Evolutionary conservation across 352 stramenopile genomes (phyloP).

Genomic region (Pythium oligandrum): DNA sequence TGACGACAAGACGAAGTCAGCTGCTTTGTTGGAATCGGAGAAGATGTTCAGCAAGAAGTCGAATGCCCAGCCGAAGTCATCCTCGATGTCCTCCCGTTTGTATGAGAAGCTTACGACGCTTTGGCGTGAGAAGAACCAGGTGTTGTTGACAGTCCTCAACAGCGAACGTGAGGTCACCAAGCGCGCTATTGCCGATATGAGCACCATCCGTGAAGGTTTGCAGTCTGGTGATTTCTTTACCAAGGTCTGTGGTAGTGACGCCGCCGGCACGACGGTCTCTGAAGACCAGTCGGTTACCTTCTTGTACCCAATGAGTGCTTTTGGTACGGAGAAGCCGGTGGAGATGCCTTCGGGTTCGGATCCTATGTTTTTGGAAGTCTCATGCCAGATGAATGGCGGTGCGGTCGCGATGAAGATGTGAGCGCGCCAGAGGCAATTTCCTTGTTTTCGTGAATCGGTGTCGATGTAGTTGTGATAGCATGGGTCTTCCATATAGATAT

Average conservation of each 20-base stretch:
- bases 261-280: slow-evolving; percentile 9
- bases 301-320: slow-evolving; percentile 80
- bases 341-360: slow-evolving; percentile 23
- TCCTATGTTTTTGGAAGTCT: slow-evolving; percentile 76
- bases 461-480: too few species aligned
- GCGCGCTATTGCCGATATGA: slow-evolving; percentile 79
- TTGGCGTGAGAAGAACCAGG: slow-evolving; percentile 85
- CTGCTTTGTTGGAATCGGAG: background rate
- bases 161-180: slow-evolving; percentile 67
- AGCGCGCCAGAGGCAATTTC: background rate
- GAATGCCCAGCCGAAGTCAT: slow-evolving; percentile 21
- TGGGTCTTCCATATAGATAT: too few species aligned
- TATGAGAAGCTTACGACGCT: slow-evolving; percentile 77
- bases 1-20: slow-evolving; percentile 32
- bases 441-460: too few species aligned
- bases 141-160: slow-evolving; percentile 67
- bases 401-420: slow-evolving; percentile 28
- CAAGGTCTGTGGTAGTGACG: slow-evolving; percentile 29
- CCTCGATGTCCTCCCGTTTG: slow-evolving; percentile 53
- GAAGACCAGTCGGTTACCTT: slow-evolving; percentile 77
- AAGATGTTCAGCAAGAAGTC: slow-evolving; percentile 1
- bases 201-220: slow-evolving; percentile 67
- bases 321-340: slow-evolving; percentile 42
- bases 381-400: slow-evolving; percentile 56
- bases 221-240: slow-evolving; percentile 63